Percentiles rank a stretch among this genome's conserved stretches.
Evolutionary conservation across 352 stramenopile genomes (phyloP).

Genomic region (Globisporangium spiculum): DNA sequence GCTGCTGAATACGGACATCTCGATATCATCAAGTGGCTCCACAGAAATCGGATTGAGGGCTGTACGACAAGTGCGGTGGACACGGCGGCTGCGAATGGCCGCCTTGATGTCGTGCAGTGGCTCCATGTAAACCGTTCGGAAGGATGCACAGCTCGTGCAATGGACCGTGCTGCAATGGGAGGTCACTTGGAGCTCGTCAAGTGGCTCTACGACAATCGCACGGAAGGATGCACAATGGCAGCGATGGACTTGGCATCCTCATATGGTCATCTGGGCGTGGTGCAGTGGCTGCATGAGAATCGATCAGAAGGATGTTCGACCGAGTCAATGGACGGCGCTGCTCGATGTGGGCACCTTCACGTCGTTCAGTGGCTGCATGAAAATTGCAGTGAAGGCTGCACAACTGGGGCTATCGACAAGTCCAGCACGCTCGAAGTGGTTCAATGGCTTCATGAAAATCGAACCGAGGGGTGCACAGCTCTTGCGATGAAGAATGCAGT

Average conservation of each 20-base stretch:
- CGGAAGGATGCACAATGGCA: neutral
- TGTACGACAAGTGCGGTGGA: neutral
- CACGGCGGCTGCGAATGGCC: neutral
- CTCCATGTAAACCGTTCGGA: neutral
- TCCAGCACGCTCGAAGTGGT: neutral
- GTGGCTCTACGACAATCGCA: neutral
- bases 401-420: neutral
- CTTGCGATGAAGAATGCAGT: neutral
- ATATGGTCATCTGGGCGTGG: neutral
- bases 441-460: neutral
- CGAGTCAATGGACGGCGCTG: neutral
- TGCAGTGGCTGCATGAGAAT: neutral
- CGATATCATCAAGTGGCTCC: neutral
- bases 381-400: neutral
- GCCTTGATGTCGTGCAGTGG: neutral
- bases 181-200: neutral
- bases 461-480: neutral
- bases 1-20: neutral
- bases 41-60: neutral
- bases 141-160: neutral
- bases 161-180: neutral
- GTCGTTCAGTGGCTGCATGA: conserved; percentile 8
- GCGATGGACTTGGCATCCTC: neutral
- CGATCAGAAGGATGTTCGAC: neutral
- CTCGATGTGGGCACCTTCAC: neutral